Conservation (phyloP, 345 rosid species). For the Linum lewisii region DNA sequence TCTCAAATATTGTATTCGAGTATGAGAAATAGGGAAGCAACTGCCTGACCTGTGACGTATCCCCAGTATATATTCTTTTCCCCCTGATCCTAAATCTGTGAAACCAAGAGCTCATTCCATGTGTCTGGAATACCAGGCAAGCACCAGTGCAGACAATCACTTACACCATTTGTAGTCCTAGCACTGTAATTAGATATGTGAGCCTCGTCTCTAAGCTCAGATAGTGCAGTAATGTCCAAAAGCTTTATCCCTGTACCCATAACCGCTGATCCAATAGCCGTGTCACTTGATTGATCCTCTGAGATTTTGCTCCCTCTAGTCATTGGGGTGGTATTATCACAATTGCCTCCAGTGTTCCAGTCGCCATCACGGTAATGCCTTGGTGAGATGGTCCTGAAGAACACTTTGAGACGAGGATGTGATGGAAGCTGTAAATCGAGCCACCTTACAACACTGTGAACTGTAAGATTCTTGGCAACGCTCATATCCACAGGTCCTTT, state of each 20-base stretch:
- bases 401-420: conserved; percentile 26
- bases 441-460: conserved; percentile 40
- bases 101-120: conserved; percentile 1
- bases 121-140: conserved; percentile 1
- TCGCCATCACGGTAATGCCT: conserved; percentile 41
- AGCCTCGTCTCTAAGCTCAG: conserved; percentile 23
- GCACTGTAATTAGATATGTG: conserved; percentile 16
- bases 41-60: no score
- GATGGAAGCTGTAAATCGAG: conserved; percentile 33
- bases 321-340: conserved; percentile 32
- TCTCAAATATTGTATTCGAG: no score
- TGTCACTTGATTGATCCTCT: conserved; percentile 17
- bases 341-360: conserved; percentile 45
- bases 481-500: conserved; percentile 20
- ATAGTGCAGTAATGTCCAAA: conserved; percentile 21
- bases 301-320: conserved; percentile 32
- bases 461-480: conserved; percentile 36
- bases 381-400: conserved; percentile 39
- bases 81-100: background rate
- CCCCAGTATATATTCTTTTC: no score
- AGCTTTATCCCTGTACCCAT: conserved; percentile 18
- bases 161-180: background rate
- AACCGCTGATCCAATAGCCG: conserved; percentile 11
- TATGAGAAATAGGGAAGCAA: no score
- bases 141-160: conserved; percentile 4